phyloP scores from a whole-genome alignment of 2,329 filamentous ascomycete genomes.

The Periconia macrospinosa region DNA sequence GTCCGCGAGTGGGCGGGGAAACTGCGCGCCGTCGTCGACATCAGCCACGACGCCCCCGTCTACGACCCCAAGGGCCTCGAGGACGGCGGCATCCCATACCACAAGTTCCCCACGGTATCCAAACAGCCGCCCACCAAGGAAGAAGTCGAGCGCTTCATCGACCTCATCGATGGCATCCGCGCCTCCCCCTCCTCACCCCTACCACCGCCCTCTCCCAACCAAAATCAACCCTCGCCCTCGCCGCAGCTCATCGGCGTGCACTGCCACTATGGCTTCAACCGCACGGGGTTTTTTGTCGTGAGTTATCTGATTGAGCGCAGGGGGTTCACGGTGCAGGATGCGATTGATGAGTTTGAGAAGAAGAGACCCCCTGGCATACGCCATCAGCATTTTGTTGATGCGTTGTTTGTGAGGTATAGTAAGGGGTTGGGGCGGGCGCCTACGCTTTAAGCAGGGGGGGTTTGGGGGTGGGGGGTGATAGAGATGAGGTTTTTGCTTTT shows the following conservation, averaged over 20 bases:
- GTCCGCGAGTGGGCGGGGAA: constrained; percentile 66
- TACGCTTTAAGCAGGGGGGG: background rate
- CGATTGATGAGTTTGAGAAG: constrained; percentile 75
- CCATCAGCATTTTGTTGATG: constrained; percentile 86
- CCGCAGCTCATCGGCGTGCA: constrained; percentile 69
- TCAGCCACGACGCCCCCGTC: constrained; percentile 86
- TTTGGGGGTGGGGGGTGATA: no score
- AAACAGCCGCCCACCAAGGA: constrained; percentile 77
- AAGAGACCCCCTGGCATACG: constrained; percentile 80
- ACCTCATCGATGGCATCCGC: constrained; percentile 55
- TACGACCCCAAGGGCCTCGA: constrained; percentile 69
- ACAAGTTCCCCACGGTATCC: constrained; percentile 89
- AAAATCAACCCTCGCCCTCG: no score
- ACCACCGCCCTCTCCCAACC: background rate
- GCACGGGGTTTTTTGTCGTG: constrained; percentile 88
- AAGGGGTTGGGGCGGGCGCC: background rate
- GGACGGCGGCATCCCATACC: constrained; percentile 51
- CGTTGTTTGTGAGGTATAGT: constrained; percentile 74
- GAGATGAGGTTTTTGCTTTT: no score
- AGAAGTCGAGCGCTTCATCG: constrained; percentile 63
- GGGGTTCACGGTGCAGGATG: constrained; percentile 71
- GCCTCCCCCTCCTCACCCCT: no score
- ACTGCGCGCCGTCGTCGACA: constrained; percentile 81
- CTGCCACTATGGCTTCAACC: constrained; percentile 95
- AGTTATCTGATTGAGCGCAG: constrained; percentile 86